Conservation (phyloP, 768 basidiomycete genomes). For the Panaeolus cyanescens region DNA sequence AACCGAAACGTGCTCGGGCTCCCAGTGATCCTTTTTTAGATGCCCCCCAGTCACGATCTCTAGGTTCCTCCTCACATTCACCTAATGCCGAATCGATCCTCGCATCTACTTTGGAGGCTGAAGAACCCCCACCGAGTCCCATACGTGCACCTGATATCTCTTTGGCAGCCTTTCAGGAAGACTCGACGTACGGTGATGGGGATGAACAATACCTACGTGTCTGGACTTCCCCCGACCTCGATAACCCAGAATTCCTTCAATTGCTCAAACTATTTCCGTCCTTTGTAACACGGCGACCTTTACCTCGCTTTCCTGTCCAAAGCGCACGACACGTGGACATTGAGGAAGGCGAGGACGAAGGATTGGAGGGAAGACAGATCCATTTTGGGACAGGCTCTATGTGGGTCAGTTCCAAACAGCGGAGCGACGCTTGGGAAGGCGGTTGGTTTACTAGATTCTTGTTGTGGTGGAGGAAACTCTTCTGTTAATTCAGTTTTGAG, state of each 20-base stretch:
- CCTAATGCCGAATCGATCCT: constrained; percentile 32
- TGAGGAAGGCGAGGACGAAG: constrained; percentile 68
- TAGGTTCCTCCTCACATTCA: constrained; percentile 55
- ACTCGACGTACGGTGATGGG: constrained; percentile 25
- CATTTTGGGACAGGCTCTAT: constrained; percentile 83
- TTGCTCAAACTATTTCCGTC: constrained; percentile 77
- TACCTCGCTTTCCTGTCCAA: constrained; percentile 68
- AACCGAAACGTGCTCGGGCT: constrained; percentile 67
- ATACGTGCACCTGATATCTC: constrained; percentile 34
- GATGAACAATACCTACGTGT: constrained; percentile 59
- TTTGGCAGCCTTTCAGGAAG: constrained; percentile 27
- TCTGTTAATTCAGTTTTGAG: constrained; percentile 53
- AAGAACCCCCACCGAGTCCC: constrained; percentile 42
- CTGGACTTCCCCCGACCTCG: constrained; percentile 82
- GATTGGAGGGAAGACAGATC: constrained; percentile 56
- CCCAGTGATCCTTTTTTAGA: constrained; percentile 83
- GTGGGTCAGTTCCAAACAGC: constrained; percentile 67
- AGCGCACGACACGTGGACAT: constrained; percentile 51
- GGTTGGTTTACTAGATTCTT: constrained; percentile 79
- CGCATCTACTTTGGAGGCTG: constrained; percentile 28
- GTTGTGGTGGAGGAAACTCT: constrained; percentile 78
- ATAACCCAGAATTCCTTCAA: constrained; percentile 71
- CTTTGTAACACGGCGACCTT: constrained; percentile 67
- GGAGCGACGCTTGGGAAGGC: constrained; percentile 71
- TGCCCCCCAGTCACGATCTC: constrained; percentile 60